Evolutionary conservation across 805 yeast species (phyloP), one percentile per base, ranked within the genome.

Genomic region (Yamadazyma paraphyllophila): DNA sequence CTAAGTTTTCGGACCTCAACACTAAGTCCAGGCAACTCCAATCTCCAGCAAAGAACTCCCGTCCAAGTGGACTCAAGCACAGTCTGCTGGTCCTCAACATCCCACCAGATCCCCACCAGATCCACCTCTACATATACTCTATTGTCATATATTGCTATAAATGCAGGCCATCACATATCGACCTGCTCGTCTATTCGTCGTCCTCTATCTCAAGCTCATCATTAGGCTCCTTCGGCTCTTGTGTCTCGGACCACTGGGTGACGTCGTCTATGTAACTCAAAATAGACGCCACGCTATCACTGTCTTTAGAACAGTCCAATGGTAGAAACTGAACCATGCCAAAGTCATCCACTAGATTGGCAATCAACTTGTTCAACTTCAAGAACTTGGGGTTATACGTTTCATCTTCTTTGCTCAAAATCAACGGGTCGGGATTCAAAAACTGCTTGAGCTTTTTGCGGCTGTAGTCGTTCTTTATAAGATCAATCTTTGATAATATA

Each of bases 271-370:
- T 87, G 62, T 90, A 90, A 59, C 96, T 85, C 53, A 94, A 73
- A 44, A 94, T 92, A 0, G 90, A 83, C 10, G 84, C 80, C 16
- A 94, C 84, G 39, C 89, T 79, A 36, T 83, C 88, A 39, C 89
- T 82, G 38, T 82, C 85, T 56, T 74, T 73, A 25, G 73, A 63
- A 53, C 83, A 78, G 59, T 90, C 95, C 51, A 94, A 73, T 0
- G 99, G 98, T 53, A 94, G 69, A 60, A 90, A 94, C 62, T 94
- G 97, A 2, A 94, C 97, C 99, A 94, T 94, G 6, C 99, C 99
- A 63, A 94, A 94, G 58, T 94, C 99, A 60, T 94, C 98, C 30
- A 91, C 95, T 54, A 94, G 71, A 51, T 85, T 82, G 0, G 97
- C 97, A 54, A 94, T 90, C 12, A 91, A 78, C 54, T 78, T 78